Base-by-base conservation (phyloP, 2,329 filamentous ascomycete species). In the Paraphaeosphaeria minitans region DNA sequence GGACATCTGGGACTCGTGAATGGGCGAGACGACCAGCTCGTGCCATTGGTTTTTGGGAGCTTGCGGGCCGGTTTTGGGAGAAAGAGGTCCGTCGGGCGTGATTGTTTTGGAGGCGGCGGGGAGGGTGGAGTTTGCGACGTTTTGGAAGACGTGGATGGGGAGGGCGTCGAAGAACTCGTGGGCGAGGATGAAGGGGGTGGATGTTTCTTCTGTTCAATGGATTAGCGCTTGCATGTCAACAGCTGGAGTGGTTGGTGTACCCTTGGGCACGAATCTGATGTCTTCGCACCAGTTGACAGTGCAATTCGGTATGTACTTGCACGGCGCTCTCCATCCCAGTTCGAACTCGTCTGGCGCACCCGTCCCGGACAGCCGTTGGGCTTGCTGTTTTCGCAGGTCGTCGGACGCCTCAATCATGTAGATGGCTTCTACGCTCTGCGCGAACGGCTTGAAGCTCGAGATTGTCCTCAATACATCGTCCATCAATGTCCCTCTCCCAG, bases 161-260 rank as follows among this genome's bases (percentile, higher is more conserved):
- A 99, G 87, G 2, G 95, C 95, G 68, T 99, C 95, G 79, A 99
- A 99, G 82, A 99, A 98, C 75, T 99, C 95, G 75, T 99, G 95
- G 4, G 95, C 95, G 50, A 98, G 86, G 60, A 99, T 96, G 76
- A 98, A 96, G 0, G 95, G 94, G 22, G 88, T 91, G 72, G 90
- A 91, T 60, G 84, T 83, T 22, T 87, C 78, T 60, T 86, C 87
- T 89, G 65, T 52, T 27, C 13, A n/a, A 19, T 9, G 19, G 55
- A 51, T 76, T 41, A 73, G 67, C n/a, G 43, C 42, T 47, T 42
- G 29, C 46, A 31, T 14, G 37, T 48, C 3, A 29, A 12, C 27
- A 13, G 35, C 22, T 2, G 37, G 52, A 57, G 60, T 57, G 58
- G 48, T n/a, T 27, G 65, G 72, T 81, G 66, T 77, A 90, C 87